Conservation (phyloP, 2,329 filamentous ascomycete species). For the Tolypocladium paradoxum region DNA sequence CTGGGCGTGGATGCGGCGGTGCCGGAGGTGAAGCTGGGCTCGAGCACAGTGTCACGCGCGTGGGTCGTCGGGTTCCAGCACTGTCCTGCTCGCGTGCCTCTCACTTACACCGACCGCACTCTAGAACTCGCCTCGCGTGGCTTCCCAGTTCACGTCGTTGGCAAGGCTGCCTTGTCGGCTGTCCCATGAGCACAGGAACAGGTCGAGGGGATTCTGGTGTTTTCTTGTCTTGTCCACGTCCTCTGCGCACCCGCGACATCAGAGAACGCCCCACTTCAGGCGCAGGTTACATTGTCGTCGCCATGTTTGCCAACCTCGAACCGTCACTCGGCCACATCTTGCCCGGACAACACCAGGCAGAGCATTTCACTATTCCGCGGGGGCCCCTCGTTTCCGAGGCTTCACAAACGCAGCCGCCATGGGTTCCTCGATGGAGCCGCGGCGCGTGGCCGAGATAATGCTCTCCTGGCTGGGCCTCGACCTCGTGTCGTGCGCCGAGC, state of each 20-base stretch:
- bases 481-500: slow-evolving; percentile 24
- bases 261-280: not conserved
- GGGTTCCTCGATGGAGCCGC: slow-evolving; percentile 8
- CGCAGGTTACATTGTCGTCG: not conserved
- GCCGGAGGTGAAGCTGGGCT: not conserved
- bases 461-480: slow-evolving; percentile 28
- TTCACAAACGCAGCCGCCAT: not conserved
- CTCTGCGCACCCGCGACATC: not conserved
- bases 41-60: not conserved
- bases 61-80: not conserved
- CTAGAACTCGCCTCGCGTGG: no score
- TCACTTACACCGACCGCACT: not conserved
- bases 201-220: not conserved
- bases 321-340: not conserved
- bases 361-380: not conserved
- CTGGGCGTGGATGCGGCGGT: not conserved
- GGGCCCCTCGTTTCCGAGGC: not conserved
- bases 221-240: no score
- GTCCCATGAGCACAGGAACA: not conserved
- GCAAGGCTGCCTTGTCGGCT: not conserved
- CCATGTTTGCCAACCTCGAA: not conserved
- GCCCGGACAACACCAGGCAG: not conserved
- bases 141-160: not conserved
- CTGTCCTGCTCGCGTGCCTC: not conserved
- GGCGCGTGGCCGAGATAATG: slow-evolving; percentile 26